A percentile compares a stretch with the other conserved stretches of the same genome.
Evolutionary conservation across 306 rosid genomes (phyloP).

Genomic region (Prunus padus): DNA sequence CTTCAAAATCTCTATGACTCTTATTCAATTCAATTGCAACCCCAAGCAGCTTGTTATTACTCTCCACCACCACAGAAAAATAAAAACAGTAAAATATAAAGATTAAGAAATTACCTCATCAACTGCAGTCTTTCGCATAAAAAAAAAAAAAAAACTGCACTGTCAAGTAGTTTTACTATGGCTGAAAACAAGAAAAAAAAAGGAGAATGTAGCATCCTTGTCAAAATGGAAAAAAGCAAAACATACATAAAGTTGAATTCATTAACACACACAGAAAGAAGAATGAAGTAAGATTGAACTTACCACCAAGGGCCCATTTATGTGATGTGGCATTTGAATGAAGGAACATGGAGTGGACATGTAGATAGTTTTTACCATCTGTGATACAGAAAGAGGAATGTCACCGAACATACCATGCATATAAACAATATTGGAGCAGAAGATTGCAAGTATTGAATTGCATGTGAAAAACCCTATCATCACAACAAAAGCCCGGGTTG

Average conservation of each 20-base stretch:
- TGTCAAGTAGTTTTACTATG: conserved; percentile 2
- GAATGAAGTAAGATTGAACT: conserved; percentile 22
- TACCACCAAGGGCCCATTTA: conserved; percentile 98
- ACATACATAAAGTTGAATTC: background rate
- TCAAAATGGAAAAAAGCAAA: background rate
- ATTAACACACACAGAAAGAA: background rate
- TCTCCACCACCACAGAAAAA: background rate
- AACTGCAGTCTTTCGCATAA: no score
- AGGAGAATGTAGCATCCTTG: background rate
- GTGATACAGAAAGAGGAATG: background rate
- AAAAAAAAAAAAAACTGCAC: no score
- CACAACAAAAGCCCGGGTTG: no score
- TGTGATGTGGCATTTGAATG: conserved; percentile 98
- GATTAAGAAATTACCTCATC: background rate
- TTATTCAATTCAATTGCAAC: background rate
- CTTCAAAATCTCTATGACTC: background rate
- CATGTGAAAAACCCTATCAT: no score
- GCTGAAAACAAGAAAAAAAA: background rate
- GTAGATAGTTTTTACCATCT: conserved; percentile 3
- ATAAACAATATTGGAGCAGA: no score
- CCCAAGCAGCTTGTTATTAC: no score
- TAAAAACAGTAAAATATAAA: background rate
- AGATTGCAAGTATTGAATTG: no score
- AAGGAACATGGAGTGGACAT: conserved; percentile 7
- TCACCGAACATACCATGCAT: background rate